These are phyloP conservation scores for Rhododendron simsii DNA, from an alignment of 148 eudicot genomes.

Conservation along the genomic window DNA sequence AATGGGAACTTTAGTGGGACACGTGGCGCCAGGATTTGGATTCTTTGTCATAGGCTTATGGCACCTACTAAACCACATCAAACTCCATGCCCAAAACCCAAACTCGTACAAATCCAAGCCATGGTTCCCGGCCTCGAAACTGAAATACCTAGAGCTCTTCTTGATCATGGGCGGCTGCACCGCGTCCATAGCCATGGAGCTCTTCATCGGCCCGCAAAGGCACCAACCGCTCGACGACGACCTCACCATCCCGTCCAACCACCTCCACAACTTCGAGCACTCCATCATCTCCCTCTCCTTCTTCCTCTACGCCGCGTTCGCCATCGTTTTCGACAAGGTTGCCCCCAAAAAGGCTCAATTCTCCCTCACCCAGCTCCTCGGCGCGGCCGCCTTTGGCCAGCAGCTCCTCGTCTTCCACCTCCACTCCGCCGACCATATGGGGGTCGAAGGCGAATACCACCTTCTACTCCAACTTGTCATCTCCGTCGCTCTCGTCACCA, in stretches of 20 bases:
- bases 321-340: slow-evolving; percentile 41
- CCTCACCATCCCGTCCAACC: slow-evolving; percentile 79
- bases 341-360: slow-evolving; percentile 17
- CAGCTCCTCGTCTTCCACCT: slow-evolving; percentile 72
- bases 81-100: slow-evolving; percentile 36
- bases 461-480: slow-evolving; percentile 69
- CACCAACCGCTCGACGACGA: slow-evolving; percentile 82
- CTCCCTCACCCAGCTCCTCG: slow-evolving; percentile 47
- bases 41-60: slow-evolving; percentile 65
- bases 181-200: slow-evolving; percentile 71
- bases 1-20: slow-evolving; percentile 40
- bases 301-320: slow-evolving; percentile 52
- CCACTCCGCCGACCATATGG: slow-evolving; percentile 88
- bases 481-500: slow-evolving; percentile 37
- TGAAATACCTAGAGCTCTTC: slow-evolving; percentile 62
- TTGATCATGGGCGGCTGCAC: slow-evolving; percentile 49
- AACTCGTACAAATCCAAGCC: slow-evolving; percentile 35
- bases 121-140: slow-evolving; percentile 59
- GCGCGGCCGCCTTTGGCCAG: slow-evolving; percentile 56
- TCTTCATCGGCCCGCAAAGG: slow-evolving; percentile 58
- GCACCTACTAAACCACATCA: slow-evolving; percentile 70
- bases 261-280: slow-evolving; percentile 88
- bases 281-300: slow-evolving; percentile 62
- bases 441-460: slow-evolving; percentile 87
- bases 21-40: slow-evolving; percentile 72